A percentile compares a stretch with the other conserved stretches of the same genome.
Conservation (phyloP, 108 stramenopile genomes). For the Seminavis robusta region DNA sequence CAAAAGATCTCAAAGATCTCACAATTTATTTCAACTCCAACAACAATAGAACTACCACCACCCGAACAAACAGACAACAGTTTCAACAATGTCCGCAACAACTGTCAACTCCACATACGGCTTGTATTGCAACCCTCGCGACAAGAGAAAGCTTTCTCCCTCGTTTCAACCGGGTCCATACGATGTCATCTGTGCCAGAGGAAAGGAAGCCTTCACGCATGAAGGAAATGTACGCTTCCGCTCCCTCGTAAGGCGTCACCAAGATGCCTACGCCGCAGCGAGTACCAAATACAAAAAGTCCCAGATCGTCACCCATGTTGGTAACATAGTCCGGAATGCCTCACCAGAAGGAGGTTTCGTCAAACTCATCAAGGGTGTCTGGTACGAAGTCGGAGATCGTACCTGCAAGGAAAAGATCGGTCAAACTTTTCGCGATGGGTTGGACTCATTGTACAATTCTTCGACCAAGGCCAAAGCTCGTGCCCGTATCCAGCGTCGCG, state of each 20-base stretch:
- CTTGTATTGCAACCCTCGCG: too few species aligned
- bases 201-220: background rate
- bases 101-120: too few species aligned
- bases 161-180: background rate
- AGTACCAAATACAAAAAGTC: slow-evolving; percentile 24
- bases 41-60: too few species aligned
- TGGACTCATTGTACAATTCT: slow-evolving; percentile 22
- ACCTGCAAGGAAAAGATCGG: slow-evolving; percentile 38
- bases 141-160: too few species aligned
- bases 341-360: slow-evolving; percentile 31
- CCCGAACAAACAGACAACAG: too few species aligned
- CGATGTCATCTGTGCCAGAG: background rate
- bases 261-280: slow-evolving; percentile 24
- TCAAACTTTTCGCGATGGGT: slow-evolving; percentile 27
- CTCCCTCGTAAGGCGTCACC: too few species aligned
- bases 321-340: slow-evolving; percentile 12
- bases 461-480: slow-evolving; percentile 34
- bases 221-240: background rate
- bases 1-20: too few species aligned
- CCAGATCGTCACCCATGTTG: slow-evolving; percentile 18
- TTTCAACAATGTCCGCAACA: too few species aligned
- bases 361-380: slow-evolving; percentile 17
- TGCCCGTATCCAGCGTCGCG: too few species aligned
- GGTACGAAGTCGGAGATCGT: slow-evolving; percentile 30
- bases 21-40: too few species aligned